Percentiles rank a stretch among this genome's conserved stretches.
phyloP scores from a whole-genome alignment of 1,139 yeast genomes.

The Sporopachydermia cereana region DNA sequence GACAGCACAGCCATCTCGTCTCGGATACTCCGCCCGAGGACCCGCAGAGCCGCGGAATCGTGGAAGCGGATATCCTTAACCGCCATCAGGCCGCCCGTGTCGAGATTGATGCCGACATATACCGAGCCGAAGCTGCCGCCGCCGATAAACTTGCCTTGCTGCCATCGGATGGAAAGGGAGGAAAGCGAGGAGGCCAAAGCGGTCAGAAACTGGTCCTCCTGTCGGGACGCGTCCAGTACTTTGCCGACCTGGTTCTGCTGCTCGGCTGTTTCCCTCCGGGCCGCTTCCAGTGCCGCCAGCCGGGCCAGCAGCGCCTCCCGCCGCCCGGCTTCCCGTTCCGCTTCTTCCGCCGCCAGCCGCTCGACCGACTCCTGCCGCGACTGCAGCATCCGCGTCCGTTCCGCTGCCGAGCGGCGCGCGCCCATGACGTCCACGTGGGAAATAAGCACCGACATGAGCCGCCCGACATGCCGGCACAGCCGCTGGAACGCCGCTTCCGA shows the following conservation, averaged over 20 bases:
- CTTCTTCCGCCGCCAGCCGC: constrained; percentile 37
- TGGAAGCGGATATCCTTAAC: constrained; percentile 91
- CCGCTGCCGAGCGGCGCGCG: constrained; percentile 84
- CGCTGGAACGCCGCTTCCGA: constrained; percentile 65
- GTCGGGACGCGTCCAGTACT: constrained; percentile 77
- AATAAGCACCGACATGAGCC: constrained; percentile 85
- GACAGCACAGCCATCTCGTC: constrained; percentile 96
- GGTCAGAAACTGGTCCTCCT: constrained; percentile 78
- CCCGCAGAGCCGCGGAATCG: constrained; percentile 76
- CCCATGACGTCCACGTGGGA: constrained; percentile 99
- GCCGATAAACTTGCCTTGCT: constrained; percentile 86
- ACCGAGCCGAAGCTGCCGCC: constrained; percentile 96
- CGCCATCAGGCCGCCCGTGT: constrained; percentile 94
- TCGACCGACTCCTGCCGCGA: constrained; percentile 11
- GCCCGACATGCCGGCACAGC: constrained; percentile 76
- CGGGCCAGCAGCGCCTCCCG: constrained; percentile 50
- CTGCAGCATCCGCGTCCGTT: constrained; percentile 29
- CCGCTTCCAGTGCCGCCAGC: constrained; percentile 46
- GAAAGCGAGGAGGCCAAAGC: constrained; percentile 84
- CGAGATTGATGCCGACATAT: constrained; percentile 82
- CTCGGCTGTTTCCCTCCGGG: constrained; percentile 38
- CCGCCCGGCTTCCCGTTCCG: constrained; percentile 40
- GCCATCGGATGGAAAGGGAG: constrained; percentile 92
- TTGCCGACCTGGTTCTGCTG: constrained; percentile 63
- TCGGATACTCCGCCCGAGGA: constrained; percentile 77